phyloP scores from a whole-genome alignment of 208 protist genomes.

The Crithidia thermophila region DNA sequence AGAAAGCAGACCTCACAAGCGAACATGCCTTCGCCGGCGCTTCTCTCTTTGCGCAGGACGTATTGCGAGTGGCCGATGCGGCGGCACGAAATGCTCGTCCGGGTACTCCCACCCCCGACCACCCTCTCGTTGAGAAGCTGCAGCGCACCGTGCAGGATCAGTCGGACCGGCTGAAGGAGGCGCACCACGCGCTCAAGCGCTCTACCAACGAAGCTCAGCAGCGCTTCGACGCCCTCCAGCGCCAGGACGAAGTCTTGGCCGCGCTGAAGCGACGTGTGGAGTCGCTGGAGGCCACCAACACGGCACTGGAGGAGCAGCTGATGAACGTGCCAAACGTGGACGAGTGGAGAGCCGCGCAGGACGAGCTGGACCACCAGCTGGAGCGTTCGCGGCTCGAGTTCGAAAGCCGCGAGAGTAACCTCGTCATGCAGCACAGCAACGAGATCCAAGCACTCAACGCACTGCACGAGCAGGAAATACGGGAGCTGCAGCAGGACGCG shows the following conservation, averaged over 20 bases:
- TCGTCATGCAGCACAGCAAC: slow-evolving; percentile 66
- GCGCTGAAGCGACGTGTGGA: slow-evolving; percentile 48
- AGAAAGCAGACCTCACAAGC: slow-evolving; percentile 3
- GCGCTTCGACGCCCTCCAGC: slow-evolving; percentile 36
- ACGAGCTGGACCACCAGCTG: slow-evolving; percentile 52
- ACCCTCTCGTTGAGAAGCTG: slow-evolving; percentile 1
- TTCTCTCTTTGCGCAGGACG: slow-evolving; percentile 15
- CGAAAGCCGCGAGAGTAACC: slow-evolving; percentile 41
- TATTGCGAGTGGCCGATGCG: no score
- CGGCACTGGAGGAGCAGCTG: slow-evolving; percentile 28
- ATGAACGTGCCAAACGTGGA: slow-evolving; percentile 60
- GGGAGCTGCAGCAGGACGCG: slow-evolving; percentile 43
- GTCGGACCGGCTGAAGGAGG: slow-evolving; percentile 49
- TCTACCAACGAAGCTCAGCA: slow-evolving; percentile 37
- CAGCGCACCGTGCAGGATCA: slow-evolving; percentile 27
- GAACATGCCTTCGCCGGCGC: slow-evolving; percentile 18
- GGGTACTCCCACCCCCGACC: no score
- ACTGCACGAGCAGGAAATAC: slow-evolving; percentile 54
- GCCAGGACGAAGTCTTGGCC: slow-evolving; percentile 46
- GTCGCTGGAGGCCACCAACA: slow-evolving; percentile 24
- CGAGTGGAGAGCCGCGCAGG: slow-evolving; percentile 53
- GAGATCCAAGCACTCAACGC: slow-evolving; percentile 63
- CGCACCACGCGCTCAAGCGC: slow-evolving; percentile 33
- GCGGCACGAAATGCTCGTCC: no score
- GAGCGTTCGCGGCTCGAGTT: slow-evolving; percentile 51